A percentile compares a stretch with the other conserved stretches of the same genome.
Conservation (phyloP, 1,284 basidiomycete genomes). For the Irpex rosettiformis region DNA sequence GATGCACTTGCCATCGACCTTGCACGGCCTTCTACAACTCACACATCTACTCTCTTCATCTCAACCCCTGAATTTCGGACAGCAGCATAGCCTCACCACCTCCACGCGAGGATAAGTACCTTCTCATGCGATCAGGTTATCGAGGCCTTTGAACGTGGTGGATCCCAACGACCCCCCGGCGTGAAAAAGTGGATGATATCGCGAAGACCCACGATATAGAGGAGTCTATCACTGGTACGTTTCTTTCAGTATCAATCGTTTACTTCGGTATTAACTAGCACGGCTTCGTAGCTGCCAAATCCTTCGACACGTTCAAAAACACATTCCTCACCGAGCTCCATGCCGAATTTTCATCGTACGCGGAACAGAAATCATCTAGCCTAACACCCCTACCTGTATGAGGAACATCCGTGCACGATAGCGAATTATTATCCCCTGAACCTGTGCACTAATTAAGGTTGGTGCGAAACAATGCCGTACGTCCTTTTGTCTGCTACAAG, state of each 20-base stretch:
- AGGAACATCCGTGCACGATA: slow-evolving; percentile 75
- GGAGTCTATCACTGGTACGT: slow-evolving; percentile 58
- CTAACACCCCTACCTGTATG: slow-evolving; percentile 52
- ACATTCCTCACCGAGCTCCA: slow-evolving; percentile 57
- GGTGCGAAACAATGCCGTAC: slow-evolving; percentile 62
- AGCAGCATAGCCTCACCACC: too few species aligned
- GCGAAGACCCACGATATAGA: slow-evolving; percentile 66
- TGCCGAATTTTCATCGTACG: slow-evolving; percentile 56
- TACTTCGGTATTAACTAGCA: too few species aligned
- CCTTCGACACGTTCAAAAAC: slow-evolving; percentile 85
- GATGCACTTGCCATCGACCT: too few species aligned
- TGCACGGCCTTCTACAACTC: too few species aligned
- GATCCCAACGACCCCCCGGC: slow-evolving; percentile 85
- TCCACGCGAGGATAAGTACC: too few species aligned
- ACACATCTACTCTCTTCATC: too few species aligned
- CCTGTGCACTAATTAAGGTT: slow-evolving; percentile 74
- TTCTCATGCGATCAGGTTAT: slow-evolving; percentile 84
- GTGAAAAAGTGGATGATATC: slow-evolving; percentile 73
- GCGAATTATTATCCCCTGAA: slow-evolving; percentile 80
- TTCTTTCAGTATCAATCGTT: neutral
- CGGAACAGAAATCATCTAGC: slow-evolving; percentile 59
- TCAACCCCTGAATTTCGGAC: too few species aligned
- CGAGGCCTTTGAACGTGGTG: slow-evolving; percentile 71
- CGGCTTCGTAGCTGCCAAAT: slow-evolving; percentile 54
- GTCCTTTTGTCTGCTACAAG: slow-evolving; percentile 26